Percentiles rank a stretch among this genome's conserved stretches.
Conservation (phyloP, 163 green algal genomes). For the Chloromonas sp. region DNA sequence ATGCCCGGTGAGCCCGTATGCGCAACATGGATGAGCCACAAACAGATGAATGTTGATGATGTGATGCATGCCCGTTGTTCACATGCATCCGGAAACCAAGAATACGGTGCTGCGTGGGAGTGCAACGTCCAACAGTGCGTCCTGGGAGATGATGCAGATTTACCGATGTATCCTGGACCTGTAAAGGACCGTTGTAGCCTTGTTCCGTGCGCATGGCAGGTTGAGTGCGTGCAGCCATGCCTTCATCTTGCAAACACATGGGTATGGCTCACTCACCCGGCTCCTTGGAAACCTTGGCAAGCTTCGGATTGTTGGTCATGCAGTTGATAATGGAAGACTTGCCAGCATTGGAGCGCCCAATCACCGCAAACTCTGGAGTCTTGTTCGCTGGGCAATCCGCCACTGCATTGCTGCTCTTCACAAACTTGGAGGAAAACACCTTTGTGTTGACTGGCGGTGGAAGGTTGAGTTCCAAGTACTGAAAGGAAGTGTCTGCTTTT, state of each 20-base stretch:
- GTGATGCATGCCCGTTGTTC: too few relatives aligned
- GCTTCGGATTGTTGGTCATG: conserved; percentile 68
- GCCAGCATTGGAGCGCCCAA: conserved; percentile 94
- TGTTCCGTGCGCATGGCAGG: not conserved
- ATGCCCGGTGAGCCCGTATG: too few relatives aligned
- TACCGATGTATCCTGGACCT: too few relatives aligned
- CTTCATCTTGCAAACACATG: not conserved
- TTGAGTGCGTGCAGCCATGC: not conserved
- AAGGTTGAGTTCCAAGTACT: conserved; percentile 26
- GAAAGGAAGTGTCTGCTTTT: not conserved
- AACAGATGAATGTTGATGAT: too few relatives aligned
- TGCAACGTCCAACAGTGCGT: not conserved
- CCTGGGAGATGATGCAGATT: too few relatives aligned
- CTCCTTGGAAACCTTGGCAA: conserved; percentile 87
- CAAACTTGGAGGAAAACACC: conserved; percentile 62
- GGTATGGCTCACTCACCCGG: conserved; percentile 48
- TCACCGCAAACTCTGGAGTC: conserved; percentile 89
- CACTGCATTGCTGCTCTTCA: conserved; percentile 71
- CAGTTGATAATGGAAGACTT: conserved; percentile 97
- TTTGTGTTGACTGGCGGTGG: conserved; percentile 21
- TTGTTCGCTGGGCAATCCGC: conserved; percentile 65
- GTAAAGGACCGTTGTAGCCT: not conserved
- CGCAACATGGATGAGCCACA: too few relatives aligned
- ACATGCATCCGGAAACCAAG: too few relatives aligned
- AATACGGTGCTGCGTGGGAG: too few relatives aligned